Evolutionary conservation across 306 rosid genomes (phyloP), one percentile per base, ranked within the genome.

Genomic region (Castanea crenata): DNA sequence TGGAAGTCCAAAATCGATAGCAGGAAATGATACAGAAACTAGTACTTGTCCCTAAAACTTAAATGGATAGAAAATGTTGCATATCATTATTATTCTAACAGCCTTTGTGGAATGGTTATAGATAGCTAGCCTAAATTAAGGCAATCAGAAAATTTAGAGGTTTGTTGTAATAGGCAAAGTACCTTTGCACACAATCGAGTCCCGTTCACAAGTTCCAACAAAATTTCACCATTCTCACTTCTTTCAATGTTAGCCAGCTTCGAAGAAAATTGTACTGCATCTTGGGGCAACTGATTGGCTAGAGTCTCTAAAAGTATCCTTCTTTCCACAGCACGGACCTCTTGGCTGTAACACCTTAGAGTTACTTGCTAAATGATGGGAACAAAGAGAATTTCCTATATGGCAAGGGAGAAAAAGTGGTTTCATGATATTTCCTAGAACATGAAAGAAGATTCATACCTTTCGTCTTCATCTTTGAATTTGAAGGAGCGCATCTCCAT

Each of bases 301-400:
- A 94, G 87, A 41, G 98, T 92, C 89, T 92, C 97, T 74, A 94
- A 78, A 63, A 94, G 90, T 29, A 91, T 89, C 83, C 89, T 85
- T 78, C 97, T 92, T 83, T 94, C 98, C 79, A 94, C 97, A 1
- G 93, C 93, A 1, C 97, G 97, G 19, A 94, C 90, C 86, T 94
- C 98, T 87, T 94, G 98, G 85, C 98, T 92, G 91, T 78, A 69
- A 4, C 72, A 67, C 68, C 44, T 8, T 12, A 27, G 57, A n/a
- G 32, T 65, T 56, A 19, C 35, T 23, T 23, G 23, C 34, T 2
- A 62, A 5, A 58, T 23, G 51, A 65, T 7, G 41, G 20, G 20
- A 69, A 23, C 19, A 38, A 76, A 79, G 19, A 27, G 1, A 25
- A 10, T 61, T 62, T 62, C n/a, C 38, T 11, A 23, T 1, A 46